phyloP scores from a whole-genome alignment of 1,139 yeast genomes.

The Diutina neorugosa region DNA sequence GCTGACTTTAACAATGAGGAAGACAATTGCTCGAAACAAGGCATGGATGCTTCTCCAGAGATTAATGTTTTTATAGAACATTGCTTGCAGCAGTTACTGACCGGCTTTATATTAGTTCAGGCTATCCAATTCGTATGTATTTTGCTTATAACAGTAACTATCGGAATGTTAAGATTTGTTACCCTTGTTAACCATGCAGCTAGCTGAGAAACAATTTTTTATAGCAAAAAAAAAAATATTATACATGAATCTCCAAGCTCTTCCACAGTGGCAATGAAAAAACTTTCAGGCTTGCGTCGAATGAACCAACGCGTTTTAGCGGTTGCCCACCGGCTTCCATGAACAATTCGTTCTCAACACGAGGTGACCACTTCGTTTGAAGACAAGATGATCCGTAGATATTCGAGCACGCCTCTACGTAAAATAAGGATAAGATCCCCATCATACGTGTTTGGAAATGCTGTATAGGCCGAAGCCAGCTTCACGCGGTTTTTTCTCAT shows the following conservation, averaged over 20 bases:
- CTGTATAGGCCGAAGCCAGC: background rate
- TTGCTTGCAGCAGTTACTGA: too few relatives aligned
- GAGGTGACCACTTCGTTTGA: background rate
- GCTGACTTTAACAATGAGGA: too few relatives aligned
- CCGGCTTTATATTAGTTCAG: too few relatives aligned
- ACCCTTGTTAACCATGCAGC: too few relatives aligned
- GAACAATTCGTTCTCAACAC: background rate
- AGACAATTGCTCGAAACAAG: background rate
- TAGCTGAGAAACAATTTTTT: too few relatives aligned
- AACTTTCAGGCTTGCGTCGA: background rate
- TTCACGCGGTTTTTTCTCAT: slow-evolving; percentile 3
- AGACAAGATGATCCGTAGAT: too few relatives aligned
- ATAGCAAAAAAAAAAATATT: too few relatives aligned
- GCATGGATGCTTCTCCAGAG: too few relatives aligned
- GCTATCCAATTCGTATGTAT: too few relatives aligned
- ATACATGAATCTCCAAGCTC: background rate
- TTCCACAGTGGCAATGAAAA: background rate
- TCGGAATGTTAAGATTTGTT: too few relatives aligned
- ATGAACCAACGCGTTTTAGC: background rate
- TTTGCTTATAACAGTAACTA: too few relatives aligned
- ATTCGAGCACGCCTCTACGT: background rate
- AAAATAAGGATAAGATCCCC: background rate
- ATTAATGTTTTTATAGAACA: too few relatives aligned
- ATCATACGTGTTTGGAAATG: background rate
- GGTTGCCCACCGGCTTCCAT: slow-evolving; percentile 1